phyloP scores from a whole-genome alignment of 164 flowering plant species.

The Chimonanthus salicifolius region DNA sequence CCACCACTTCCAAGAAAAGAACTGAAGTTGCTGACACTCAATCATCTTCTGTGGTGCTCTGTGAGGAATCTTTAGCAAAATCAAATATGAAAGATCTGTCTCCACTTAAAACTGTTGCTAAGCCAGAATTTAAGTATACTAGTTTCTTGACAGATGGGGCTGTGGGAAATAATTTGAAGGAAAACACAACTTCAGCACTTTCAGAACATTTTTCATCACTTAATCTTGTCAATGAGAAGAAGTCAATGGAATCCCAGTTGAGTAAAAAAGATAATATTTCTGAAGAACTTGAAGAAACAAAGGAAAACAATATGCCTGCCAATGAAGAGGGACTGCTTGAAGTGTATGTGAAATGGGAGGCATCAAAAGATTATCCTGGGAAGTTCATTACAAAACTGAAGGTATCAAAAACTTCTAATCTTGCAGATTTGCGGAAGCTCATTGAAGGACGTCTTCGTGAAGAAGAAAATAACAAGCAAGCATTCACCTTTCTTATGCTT shows the following conservation, averaged over 20 bases:
- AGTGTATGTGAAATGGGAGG: slow-evolving; percentile 77
- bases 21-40: slow-evolving; percentile 21
- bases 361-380: slow-evolving; percentile 54
- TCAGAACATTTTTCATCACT: slow-evolving; percentile 9
- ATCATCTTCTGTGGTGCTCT: slow-evolving; percentile 10
- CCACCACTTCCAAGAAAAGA: slow-evolving; percentile 20
- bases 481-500: slow-evolving; percentile 58
- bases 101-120: slow-evolving; percentile 5
- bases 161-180: slow-evolving; percentile 4
- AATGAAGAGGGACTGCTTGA: slow-evolving; percentile 26
- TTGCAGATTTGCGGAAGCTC: slow-evolving; percentile 62
- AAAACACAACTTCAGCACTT: slow-evolving; percentile 6
- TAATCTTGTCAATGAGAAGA: slow-evolving; percentile 15
- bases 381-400: slow-evolving; percentile 55
- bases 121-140: slow-evolving; percentile 12
- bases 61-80: slow-evolving; percentile 18
- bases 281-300: slow-evolving; percentile 12
- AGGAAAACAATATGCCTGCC: slow-evolving; percentile 46
- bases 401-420: slow-evolving; percentile 44
- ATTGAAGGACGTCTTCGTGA: slow-evolving; percentile 49
- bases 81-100: slow-evolving; percentile 17
- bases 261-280: slow-evolving; percentile 7
- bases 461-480: slow-evolving; percentile 40
- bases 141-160: slow-evolving; percentile 9
- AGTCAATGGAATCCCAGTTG: slow-evolving; percentile 11